Percentiles rank a stretch among this genome's conserved stretches.
Evolutionary conservation across 495 filamentous ascomycete species (phyloP).

Genomic region (Aspergillus kassunensis): DNA sequence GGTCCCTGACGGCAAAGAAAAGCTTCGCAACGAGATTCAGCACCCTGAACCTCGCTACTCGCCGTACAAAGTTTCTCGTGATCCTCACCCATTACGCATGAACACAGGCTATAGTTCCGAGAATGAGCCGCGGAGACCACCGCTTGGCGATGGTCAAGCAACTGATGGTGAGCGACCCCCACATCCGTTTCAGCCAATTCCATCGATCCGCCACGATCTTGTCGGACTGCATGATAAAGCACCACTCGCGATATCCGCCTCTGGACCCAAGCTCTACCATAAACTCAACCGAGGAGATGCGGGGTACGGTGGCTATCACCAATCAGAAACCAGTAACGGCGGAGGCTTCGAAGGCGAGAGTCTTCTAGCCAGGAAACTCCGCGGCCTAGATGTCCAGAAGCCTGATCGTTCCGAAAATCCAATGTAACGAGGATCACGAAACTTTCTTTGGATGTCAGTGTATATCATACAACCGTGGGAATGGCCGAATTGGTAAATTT

Average conservation of each 20-base stretch:
- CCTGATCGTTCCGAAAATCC: conserved; percentile 8
- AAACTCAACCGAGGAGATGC: conserved; percentile 65
- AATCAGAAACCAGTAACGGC: conserved; percentile 30
- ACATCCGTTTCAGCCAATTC: conserved; percentile 23
- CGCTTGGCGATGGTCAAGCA: neutral
- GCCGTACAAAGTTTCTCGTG: conserved; percentile 69
- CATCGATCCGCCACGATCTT: conserved; percentile 21
- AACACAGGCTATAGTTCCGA: conserved; percentile 47
- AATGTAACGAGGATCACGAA: neutral
- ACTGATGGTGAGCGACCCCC: conserved; percentile 8
- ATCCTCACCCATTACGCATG: conserved; percentile 25
- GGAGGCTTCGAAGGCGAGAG: conserved; percentile 48
- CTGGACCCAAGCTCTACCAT: conserved; percentile 45
- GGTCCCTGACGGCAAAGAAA: conserved; percentile 95
- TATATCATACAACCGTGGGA: neutral
- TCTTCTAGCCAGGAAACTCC: conserved; percentile 51
- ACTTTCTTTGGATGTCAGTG: too few species aligned
- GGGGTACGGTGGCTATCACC: conserved; percentile 61
- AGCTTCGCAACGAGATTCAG: conserved; percentile 84
- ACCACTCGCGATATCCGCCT: neutral
- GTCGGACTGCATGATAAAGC: conserved; percentile 16
- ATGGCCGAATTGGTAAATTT: conserved; percentile 1
- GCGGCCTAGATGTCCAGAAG: conserved; percentile 44
- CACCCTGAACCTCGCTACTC: conserved; percentile 83
- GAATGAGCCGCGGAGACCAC: conserved; percentile 50